Percentiles rank a stretch among this genome's conserved stretches.
phyloP scores from a whole-genome alignment of 306 rosid genomes.

The Vicia faba region DNA sequence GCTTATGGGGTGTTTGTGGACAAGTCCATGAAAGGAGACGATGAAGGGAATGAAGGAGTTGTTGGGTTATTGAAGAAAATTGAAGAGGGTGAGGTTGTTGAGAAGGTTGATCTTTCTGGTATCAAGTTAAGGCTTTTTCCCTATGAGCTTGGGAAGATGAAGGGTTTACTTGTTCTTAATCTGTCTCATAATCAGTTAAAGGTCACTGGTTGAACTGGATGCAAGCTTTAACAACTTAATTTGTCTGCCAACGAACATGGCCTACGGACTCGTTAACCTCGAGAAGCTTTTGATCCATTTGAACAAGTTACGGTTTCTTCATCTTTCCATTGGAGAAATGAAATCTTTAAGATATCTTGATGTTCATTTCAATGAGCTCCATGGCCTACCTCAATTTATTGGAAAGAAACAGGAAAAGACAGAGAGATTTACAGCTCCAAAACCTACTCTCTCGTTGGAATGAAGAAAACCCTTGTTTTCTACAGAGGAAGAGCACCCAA shows the following conservation, averaged over 20 bases:
- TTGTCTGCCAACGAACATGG: conserved; percentile 54
- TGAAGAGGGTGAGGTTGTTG: conserved; percentile 36
- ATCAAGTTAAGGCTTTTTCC: conserved; percentile 49
- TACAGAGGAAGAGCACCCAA: no score
- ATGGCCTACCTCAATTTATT: conserved; percentile 49
- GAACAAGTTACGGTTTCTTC: conserved; percentile 53
- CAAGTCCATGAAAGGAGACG: conserved; percentile 20
- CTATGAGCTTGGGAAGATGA: conserved; percentile 49
- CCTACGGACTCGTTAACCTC: conserved; percentile 48
- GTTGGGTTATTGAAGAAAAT: conserved; percentile 43
- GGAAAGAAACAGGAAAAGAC: no score
- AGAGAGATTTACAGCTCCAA: no score
- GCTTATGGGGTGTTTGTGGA: conserved; percentile 34
- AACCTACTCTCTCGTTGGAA: no score
- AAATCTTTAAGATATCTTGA: conserved; percentile 56
- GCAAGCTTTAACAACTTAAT: conserved; percentile 55
- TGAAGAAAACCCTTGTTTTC: no score
- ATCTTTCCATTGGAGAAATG: conserved; percentile 57
- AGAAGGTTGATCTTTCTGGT: conserved; percentile 47
- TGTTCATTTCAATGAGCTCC: conserved; percentile 63
- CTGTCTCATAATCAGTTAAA: conserved; percentile 49
- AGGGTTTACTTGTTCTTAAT: conserved; percentile 39
- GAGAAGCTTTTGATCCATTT: conserved; percentile 51
- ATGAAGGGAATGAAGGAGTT: conserved; percentile 30
- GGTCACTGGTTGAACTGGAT: conserved; percentile 54